Evolutionary conservation across 2,329 filamentous ascomycete genomes (phyloP), one percentile per base, ranked within the genome.

Genomic region (Volutella citrinella): DNA sequence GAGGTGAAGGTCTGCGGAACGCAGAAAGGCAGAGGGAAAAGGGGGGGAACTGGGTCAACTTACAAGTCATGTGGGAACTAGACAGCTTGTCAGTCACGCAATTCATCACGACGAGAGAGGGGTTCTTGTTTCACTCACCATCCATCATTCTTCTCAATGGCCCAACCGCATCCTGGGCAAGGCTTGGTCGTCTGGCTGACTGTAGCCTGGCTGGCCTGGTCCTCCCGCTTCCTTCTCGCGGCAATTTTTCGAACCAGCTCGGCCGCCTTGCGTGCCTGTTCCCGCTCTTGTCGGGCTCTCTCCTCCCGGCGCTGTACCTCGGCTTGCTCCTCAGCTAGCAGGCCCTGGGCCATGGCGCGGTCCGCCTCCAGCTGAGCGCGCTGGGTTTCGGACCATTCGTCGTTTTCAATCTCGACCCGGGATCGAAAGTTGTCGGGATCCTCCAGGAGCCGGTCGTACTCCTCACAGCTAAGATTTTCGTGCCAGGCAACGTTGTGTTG

Each of bases 321-420:
- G 3, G 50, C 48, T 33, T 51, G 48, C 20, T 62, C 58, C 29
- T 60, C 51, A 0, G 55, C 56, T 17, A 56, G 28, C 5, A 64
- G 38, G 3, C 54, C 54, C 29, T 52, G 54, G 2, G 60, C 57
- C 34, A 65, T 56, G 10, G 41, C 49, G n/a, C 53, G 49, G 21
- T 71, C 67, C 3, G 68, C 59, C 10, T 71, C 68, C 7, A 72
- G 63, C 15, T 76, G 67, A 8, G 67, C 70, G 23, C 61, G 61
- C n/a, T 65, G 65, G 13, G 64, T 60, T 20, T 65, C 66, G 25
- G 55, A 50, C 52, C 51, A 56, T 19, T 37, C 52, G 30, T 56
- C 54, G n/a, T 57, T 56, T 13, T 56, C 54, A 1, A 57, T 19
- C 34, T 68, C 66, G 19, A 62, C 54, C 38, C 49, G 49, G 17